These are phyloP conservation scores for Atkinsonella hypoxylon DNA, from an alignment of 2,329 filamentous ascomycete genomes.

Conservation along the genomic window DNA sequence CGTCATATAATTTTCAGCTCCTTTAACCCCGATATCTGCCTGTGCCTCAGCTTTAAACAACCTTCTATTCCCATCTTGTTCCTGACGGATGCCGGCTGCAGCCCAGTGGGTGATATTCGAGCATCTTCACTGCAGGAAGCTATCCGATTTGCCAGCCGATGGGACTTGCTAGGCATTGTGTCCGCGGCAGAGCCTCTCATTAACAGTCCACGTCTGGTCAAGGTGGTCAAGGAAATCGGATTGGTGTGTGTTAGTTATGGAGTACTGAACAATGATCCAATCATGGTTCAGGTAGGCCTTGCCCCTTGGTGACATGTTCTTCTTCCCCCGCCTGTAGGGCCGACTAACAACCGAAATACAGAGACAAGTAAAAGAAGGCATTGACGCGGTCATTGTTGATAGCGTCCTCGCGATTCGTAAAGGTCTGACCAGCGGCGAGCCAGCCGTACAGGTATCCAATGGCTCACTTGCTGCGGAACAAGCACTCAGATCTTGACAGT, in stretches of 20 bases:
- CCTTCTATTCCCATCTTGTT: slow-evolving; percentile 93
- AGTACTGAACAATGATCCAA: slow-evolving; percentile 74
- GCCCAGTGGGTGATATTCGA: slow-evolving; percentile 72
- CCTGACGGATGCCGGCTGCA: slow-evolving; percentile 78
- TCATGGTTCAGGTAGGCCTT: slow-evolving; percentile 61
- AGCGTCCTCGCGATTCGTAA: slow-evolving; percentile 87
- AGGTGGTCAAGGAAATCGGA: slow-evolving; percentile 87
- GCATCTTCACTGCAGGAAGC: slow-evolving; percentile 91
- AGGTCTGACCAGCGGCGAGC: slow-evolving; percentile 50
- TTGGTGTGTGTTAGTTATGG: slow-evolving; percentile 94
- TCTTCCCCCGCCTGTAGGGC: neutral
- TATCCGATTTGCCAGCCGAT: slow-evolving; percentile 83
- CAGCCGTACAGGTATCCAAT: slow-evolving; percentile 4
- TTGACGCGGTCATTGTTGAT: slow-evolving; percentile 96
- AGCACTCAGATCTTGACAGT: neutral
- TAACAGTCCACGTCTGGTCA: slow-evolving; percentile 76
- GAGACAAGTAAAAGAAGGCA: slow-evolving; percentile 86
- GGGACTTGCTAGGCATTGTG: slow-evolving; percentile 90
- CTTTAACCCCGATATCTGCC: slow-evolving; percentile 94
- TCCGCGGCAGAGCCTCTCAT: slow-evolving; percentile 80
- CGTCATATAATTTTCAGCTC: slow-evolving; percentile 95
- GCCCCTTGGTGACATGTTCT: neutral
- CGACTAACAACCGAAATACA: slow-evolving; percentile 23
- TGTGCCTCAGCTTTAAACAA: slow-evolving; percentile 92
- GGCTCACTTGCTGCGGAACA: neutral